Percentiles rank a stretch among this genome's conserved stretches.
Conservation (phyloP, 2,329 filamentous ascomycete genomes). For the Colletotrichum sp. region DNA sequence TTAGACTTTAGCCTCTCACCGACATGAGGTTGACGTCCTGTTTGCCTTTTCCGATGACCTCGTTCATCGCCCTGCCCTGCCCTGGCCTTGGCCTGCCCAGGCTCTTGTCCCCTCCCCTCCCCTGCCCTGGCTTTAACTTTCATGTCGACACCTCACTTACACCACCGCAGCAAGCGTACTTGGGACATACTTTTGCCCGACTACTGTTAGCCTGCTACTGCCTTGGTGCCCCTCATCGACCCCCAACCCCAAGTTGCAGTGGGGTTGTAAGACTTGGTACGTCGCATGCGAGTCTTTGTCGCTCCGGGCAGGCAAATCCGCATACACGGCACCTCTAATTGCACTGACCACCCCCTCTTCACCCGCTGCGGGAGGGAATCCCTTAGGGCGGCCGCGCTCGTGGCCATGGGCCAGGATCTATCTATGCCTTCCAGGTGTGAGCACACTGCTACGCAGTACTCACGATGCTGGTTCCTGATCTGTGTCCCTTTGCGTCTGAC, state of each 20-base stretch:
- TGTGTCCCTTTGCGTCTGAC: not conserved
- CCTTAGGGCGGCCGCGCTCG: not conserved
- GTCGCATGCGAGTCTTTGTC: not conserved
- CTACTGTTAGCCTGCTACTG: not conserved
- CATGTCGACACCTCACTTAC: not conserved
- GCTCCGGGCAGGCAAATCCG: constrained; percentile 14
- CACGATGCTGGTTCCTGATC: not conserved
- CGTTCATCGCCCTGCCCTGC: not conserved
- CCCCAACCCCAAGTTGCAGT: not conserved
- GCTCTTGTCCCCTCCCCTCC: not conserved
- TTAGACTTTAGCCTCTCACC: not conserved
- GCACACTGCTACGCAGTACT: not conserved
- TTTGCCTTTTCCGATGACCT: constrained; percentile 16
- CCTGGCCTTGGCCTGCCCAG: not conserved
- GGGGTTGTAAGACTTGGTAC: not conserved
- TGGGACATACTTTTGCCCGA: not conserved
- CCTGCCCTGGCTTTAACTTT: not conserved
- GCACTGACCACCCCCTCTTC: constrained; percentile 10
- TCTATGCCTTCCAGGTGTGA: not conserved
- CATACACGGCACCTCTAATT: not conserved
- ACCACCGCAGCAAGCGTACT: not conserved
- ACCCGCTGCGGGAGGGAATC: not conserved
- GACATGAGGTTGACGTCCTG: constrained; percentile 3
- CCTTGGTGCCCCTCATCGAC: constrained; percentile 3
- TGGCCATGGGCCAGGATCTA: not conserved